Percentiles rank a stretch among this genome's conserved stretches.
phyloP scores from a whole-genome alignment of 1,284 basidiomycete genomes.

The Boletus semigastroideus region DNA sequence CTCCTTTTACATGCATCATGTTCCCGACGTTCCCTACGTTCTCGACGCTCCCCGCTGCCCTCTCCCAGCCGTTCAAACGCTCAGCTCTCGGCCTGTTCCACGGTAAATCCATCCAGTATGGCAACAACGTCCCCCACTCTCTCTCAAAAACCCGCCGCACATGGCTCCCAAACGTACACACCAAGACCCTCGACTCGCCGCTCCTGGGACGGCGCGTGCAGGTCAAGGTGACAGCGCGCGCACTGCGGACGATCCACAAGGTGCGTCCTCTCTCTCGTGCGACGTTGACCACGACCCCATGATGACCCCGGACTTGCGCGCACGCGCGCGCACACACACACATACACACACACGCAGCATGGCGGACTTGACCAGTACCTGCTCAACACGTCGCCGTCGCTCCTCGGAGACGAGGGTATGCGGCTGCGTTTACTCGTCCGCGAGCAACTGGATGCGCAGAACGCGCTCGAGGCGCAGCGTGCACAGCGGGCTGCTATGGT shows the following conservation, averaged over 20 bases:
- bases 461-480: conserved; percentile 21
- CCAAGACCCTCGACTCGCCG: conserved; percentile 69
- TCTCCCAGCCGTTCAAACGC: conserved; percentile 73
- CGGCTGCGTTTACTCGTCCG: conserved; percentile 61
- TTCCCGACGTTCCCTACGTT: conserved; percentile 22
- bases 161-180: conserved; percentile 87
- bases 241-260: conserved; percentile 79
- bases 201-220: conserved; percentile 55
- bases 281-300: not conserved
- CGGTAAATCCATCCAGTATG: conserved; percentile 75
- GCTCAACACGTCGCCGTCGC: conserved; percentile 58
- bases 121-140: conserved; percentile 91
- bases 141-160: conserved; percentile 87
- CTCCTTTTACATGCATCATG: conserved; percentile 3
- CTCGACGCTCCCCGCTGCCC: conserved; percentile 28
- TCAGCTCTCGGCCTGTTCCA: conserved; percentile 77
- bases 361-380: conserved; percentile 83
- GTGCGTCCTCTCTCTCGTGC: conserved; percentile 34
- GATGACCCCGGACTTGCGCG: not conserved
- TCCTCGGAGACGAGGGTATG: conserved; percentile 76
- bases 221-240: conserved; percentile 72
- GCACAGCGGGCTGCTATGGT: conserved; percentile 17
- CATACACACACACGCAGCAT: too few relatives aligned
- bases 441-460: conserved; percentile 37
- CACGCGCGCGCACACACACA: too few relatives aligned